Evolutionary conservation across 2,329 filamentous ascomycete genomes (phyloP).

Genomic region (Neurospora sp.): DNA sequence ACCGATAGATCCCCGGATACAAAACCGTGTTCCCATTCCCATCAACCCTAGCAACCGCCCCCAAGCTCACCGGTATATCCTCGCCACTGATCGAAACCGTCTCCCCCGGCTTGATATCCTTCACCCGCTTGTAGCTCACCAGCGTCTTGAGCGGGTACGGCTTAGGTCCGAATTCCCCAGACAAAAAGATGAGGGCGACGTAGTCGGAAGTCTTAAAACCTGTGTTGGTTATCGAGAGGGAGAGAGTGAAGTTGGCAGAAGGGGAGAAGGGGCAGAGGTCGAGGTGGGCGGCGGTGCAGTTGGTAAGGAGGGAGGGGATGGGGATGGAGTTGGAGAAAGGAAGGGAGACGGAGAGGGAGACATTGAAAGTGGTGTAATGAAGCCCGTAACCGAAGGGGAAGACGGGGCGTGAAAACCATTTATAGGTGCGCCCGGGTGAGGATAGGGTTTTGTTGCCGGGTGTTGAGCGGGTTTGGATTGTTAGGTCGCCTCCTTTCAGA

Average conservation of each 20-base stretch:
- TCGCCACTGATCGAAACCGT: constrained; percentile 18
- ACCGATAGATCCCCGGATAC: constrained; percentile 41
- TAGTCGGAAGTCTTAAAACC: constrained; percentile 39
- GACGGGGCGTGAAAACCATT: constrained; percentile 40
- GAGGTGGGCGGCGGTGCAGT: constrained; percentile 19
- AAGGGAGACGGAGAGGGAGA: constrained; percentile 12
- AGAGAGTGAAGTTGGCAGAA: not conserved
- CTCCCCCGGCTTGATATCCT: constrained; percentile 26
- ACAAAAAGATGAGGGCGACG: constrained; percentile 39
- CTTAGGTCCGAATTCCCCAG: constrained; percentile 33
- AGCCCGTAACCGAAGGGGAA: constrained; percentile 45
- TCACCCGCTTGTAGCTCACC: constrained; percentile 38
- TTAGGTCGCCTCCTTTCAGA: not conserved
- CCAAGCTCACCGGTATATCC: constrained; percentile 34
- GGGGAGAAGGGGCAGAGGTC: constrained; percentile 34
- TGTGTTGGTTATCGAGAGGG: constrained; percentile 37
- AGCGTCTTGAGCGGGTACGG: constrained; percentile 44
- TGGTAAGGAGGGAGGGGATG: not conserved
- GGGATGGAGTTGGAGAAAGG: not conserved
- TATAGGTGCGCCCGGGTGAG: constrained; percentile 45
- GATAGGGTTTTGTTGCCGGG: constrained; percentile 14
- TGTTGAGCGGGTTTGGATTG: constrained; percentile 3
- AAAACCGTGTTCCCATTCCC: constrained; percentile 40
- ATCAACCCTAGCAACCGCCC: constrained; percentile 38
- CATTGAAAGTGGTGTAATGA: constrained; percentile 46